Base-by-base conservation (phyloP, 257 asterid genomes). In the Solanum corneliomulleri region DNA sequence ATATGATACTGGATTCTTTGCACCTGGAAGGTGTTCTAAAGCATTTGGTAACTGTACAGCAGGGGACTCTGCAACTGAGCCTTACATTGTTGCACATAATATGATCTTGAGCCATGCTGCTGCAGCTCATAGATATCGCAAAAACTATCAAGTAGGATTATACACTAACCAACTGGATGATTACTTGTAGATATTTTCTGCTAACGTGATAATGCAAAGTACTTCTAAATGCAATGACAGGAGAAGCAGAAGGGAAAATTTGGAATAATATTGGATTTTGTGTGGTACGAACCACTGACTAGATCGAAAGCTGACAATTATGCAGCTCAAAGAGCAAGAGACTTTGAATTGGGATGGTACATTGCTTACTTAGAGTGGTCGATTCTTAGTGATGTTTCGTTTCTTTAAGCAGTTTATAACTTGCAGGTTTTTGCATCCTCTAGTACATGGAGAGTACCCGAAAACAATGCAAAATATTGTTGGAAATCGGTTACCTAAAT, bases 261-360 rank as follows among this genome's bases (percentile, higher is more conserved):
- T 44, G 99, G 99, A n/a, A 96, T 96, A 76, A 92, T 94, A 8
- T 85, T 96, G 18, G 97, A 94, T 72, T 86, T 91, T 33, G 98
- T 88, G 42, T 95, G 96, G 99, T 95, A 86, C 31, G 88, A 88
- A 35, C 98, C 98, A 42, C 42, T 94, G 52, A 92, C 89, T 14
- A 11, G 91, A 91, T 52, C 71, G 35, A 39, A 84, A 88, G 88
- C 83, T 6, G 98, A 93, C 88, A 86, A 69, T n/a, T 87, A 83
- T 84, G 99, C 99, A 13, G 97, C 99, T 82, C 97, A 95, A 88
- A 93, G 99, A 91, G 98, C 99, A 16, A 89, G 94, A 87, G 98
- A 97, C 89, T 97, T 97, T 82, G 95, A 95, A 76, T 70, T 97
- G 75, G 99, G 99, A 93, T 97, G 99, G 99, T 94, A 74, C 94